Conservation (phyloP, 306 rosid genomes). For the Pyrus communis region DNA sequence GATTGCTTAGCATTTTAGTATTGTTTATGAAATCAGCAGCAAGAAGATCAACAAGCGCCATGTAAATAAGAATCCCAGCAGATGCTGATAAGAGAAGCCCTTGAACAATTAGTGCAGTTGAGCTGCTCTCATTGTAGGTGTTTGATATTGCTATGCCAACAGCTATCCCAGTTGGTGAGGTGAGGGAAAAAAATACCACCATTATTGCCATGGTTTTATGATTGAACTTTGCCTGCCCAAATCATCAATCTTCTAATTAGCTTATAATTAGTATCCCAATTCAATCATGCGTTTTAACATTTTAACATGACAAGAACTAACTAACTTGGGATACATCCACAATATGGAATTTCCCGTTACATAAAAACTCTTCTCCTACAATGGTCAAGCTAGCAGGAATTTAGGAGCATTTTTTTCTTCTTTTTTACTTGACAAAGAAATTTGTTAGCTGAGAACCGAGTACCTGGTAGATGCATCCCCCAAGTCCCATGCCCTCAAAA, state of each 20-base stretch:
- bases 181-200: constrained; percentile 48
- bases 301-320: too few species aligned
- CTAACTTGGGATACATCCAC: too few species aligned
- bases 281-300: too few species aligned
- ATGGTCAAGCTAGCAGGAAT: background rate
- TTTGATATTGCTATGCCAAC: constrained; percentile 48
- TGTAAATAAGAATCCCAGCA: constrained; percentile 48
- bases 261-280: background rate
- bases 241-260: background rate
- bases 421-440: background rate
- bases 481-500: constrained; percentile 44
- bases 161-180: constrained; percentile 45
- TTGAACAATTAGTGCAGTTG: constrained; percentile 35
- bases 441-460: background rate
- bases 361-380: too few species aligned
- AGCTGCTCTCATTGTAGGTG: constrained; percentile 32
- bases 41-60: constrained; percentile 67
- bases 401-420: background rate
- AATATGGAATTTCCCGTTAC: too few species aligned
- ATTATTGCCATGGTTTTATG: constrained; percentile 26
- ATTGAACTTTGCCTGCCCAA: constrained; percentile 37
- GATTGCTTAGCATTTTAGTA: constrained; percentile 31
- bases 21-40: constrained; percentile 48
- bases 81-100: constrained; percentile 55
- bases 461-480: constrained; percentile 25